Percentiles rank a stretch among this genome's conserved stretches.
Evolutionary conservation across 2,329 filamentous ascomycete species (phyloP).

Genomic region (Fusarium illudens): DNA sequence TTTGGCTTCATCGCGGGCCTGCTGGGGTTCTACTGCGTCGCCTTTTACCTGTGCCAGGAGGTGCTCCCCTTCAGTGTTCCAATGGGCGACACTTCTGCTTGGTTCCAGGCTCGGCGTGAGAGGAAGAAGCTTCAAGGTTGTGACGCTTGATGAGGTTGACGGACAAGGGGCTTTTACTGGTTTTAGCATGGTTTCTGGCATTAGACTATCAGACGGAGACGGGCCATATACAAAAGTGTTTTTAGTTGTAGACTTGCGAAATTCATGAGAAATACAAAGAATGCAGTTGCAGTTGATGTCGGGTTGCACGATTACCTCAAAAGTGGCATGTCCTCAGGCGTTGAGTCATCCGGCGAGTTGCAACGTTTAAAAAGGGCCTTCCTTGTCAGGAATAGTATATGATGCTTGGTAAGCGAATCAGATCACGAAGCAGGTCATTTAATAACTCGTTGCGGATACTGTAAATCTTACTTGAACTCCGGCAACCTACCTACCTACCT

Average conservation of each 20-base stretch:
- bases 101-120: conserved; percentile 13
- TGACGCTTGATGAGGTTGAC: background rate
- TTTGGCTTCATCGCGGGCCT: conserved; percentile 39
- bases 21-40: conserved; percentile 35
- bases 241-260: background rate
- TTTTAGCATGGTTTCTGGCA: background rate
- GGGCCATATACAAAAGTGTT: background rate
- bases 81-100: conserved; percentile 35
- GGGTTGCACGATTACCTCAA: too few relatives aligned
- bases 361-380: background rate
- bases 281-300: too few relatives aligned
- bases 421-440: background rate
- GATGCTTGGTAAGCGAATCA: background rate
- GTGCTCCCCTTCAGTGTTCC: conserved; percentile 35
- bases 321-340: too few relatives aligned
- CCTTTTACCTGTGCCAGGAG: conserved; percentile 39
- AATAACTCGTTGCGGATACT: background rate
- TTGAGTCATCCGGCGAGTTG: background rate
- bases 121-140: background rate
- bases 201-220: background rate
- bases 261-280: too few relatives aligned
- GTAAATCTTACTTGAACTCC: background rate
- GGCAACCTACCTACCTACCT: background rate
- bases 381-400: background rate
- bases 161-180: background rate